Conservation (phyloP, 2,329 filamentous ascomycete genomes). For the Huntiella bhutanensis region DNA sequence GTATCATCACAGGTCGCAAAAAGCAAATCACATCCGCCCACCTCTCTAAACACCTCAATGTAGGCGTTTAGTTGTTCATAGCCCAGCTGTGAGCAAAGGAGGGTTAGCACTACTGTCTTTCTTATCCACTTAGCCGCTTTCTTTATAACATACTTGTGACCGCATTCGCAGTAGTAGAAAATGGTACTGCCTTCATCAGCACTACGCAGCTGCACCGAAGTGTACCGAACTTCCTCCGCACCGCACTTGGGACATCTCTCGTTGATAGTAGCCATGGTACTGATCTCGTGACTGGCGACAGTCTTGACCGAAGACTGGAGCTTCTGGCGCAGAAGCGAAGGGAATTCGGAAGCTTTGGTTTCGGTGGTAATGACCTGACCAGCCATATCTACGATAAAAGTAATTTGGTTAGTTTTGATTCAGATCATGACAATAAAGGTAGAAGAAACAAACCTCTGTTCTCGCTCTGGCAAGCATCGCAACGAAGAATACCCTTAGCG, state of each 20-base stretch:
- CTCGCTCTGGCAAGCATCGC: slow-evolving; percentile 69
- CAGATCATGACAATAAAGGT: neutral
- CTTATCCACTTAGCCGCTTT: slow-evolving; percentile 3
- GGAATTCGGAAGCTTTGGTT: slow-evolving; percentile 81
- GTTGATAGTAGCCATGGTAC: slow-evolving; percentile 49
- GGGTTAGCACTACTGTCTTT: slow-evolving; percentile 13
- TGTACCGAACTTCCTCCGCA: slow-evolving; percentile 63
- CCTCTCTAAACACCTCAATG: too few relatives aligned
- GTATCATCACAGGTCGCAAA: slow-evolving; percentile 11
- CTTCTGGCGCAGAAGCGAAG: slow-evolving; percentile 73
- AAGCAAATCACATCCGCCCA: slow-evolving; percentile 4
- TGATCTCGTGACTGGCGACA: slow-evolving; percentile 56
- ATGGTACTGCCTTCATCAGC: slow-evolving; percentile 91
- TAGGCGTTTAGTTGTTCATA: slow-evolving; percentile 34
- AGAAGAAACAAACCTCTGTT: slow-evolving; percentile 47
- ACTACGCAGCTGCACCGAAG: slow-evolving; percentile 68
- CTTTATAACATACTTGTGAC: slow-evolving; percentile 46
- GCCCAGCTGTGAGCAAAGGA: slow-evolving; percentile 25
- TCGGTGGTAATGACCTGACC: slow-evolving; percentile 60
- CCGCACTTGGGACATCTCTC: slow-evolving; percentile 68
- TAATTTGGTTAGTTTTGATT: slow-evolving; percentile 9
- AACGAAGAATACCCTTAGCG: slow-evolving; percentile 55
- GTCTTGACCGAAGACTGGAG: slow-evolving; percentile 66
- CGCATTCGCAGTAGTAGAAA: slow-evolving; percentile 78
- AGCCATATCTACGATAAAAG: slow-evolving; percentile 38